These are phyloP conservation scores for Ustilago shanxiensis DNA, from an alignment of 1,284 basidiomycete species.

Conservation along the genomic window DNA sequence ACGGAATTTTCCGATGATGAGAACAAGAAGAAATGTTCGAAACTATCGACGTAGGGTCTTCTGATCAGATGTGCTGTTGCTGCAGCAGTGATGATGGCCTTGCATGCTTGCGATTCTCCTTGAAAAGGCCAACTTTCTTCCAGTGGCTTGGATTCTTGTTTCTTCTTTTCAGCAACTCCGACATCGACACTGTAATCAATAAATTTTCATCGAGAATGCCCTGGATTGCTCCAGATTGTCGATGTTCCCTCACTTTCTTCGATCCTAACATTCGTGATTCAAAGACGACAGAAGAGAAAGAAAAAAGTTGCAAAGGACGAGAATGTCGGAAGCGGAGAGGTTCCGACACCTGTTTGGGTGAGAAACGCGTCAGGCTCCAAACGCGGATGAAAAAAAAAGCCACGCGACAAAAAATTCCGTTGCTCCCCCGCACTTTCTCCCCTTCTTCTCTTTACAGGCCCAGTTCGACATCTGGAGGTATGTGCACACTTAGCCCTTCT, in stretches of 20 bases:
- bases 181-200: neutral
- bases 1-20: slow-evolving; percentile 31
- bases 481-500: no score
- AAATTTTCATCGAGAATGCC: neutral
- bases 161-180: neutral
- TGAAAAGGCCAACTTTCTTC: slow-evolving; percentile 3
- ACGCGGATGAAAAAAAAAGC: neutral
- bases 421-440: neutral
- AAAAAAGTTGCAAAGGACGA: neutral
- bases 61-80: neutral
- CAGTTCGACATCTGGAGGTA: no score
- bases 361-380: no score
- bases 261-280: no score
- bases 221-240: slow-evolving; percentile 2
- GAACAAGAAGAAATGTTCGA: neutral
- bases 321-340: neutral
- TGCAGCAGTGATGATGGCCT: slow-evolving; percentile 6
- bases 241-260: no score
- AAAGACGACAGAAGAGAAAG: no score
- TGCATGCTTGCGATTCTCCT: neutral
- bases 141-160: neutral
- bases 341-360: neutral
- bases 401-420: slow-evolving; percentile 3
- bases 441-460: neutral
- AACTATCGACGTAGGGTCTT: slow-evolving; percentile 15